Evolutionary conservation across 2,329 filamentous ascomycete species (phyloP).

Genomic region (Hawksworthiomyces lignivorus): DNA sequence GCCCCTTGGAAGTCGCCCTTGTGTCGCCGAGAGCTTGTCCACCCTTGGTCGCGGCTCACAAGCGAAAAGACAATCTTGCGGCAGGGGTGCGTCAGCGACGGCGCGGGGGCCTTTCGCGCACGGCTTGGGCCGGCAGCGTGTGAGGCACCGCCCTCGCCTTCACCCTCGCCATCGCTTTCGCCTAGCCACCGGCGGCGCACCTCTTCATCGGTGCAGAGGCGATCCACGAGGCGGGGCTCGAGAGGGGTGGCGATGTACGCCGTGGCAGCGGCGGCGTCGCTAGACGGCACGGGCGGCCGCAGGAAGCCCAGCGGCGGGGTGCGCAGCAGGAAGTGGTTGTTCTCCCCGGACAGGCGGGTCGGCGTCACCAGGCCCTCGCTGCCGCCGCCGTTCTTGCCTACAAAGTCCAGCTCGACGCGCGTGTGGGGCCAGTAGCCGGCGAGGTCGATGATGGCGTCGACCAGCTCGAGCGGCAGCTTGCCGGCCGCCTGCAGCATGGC

Average conservation of each 20-base stretch:
- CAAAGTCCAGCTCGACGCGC: constrained; percentile 24
- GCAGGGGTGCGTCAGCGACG: constrained; percentile 39
- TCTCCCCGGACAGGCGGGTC: too few relatives aligned
- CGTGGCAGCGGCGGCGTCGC: too few relatives aligned
- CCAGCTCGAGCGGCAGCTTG: constrained; percentile 45
- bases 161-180: background rate
- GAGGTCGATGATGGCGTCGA: constrained; percentile 48
- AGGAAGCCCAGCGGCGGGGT: constrained; percentile 33
- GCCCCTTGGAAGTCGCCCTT: constrained; percentile 38
- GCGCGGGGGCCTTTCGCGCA: constrained; percentile 21
- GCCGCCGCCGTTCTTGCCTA: constrained; percentile 10
- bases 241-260: too few relatives aligned
- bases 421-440: constrained; percentile 58
- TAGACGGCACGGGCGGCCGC: constrained; percentile 16
- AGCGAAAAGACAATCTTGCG: constrained; percentile 56
- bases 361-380: too few relatives aligned
- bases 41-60: constrained; percentile 52
- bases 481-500: constrained; percentile 36
- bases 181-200: too few relatives aligned
- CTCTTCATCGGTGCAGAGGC: too few relatives aligned
- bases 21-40: constrained; percentile 28
- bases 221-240: too few relatives aligned
- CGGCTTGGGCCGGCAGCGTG: background rate
- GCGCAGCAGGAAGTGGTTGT: constrained; percentile 36
- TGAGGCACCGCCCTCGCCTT: background rate